Conservation (phyloP, 257 asterid species). For the Echium plantagineum region DNA sequence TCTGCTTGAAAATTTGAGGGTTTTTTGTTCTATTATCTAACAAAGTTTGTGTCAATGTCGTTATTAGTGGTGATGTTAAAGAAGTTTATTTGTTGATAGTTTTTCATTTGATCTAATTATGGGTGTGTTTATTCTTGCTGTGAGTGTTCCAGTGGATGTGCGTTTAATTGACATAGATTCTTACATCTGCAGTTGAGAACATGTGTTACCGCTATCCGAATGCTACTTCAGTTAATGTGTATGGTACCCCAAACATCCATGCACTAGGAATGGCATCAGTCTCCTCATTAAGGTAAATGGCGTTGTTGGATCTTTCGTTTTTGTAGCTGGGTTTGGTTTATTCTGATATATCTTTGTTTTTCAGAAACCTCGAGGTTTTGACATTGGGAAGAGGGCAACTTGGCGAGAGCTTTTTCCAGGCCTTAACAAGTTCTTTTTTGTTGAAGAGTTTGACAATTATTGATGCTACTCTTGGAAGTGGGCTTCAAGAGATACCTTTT, state of each 20-base stretch:
- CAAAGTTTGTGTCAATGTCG: too few relatives aligned
- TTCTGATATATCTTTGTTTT: slow-evolving; percentile 18
- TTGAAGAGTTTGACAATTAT: slow-evolving; percentile 71
- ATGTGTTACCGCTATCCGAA: slow-evolving; percentile 87
- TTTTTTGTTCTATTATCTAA: too few relatives aligned
- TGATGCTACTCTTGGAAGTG: slow-evolving; percentile 87
- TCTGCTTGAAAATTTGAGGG: too few relatives aligned
- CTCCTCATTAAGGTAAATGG: slow-evolving; percentile 53
- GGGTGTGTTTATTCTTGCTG: not conserved
- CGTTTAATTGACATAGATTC: slow-evolving; percentile 11
- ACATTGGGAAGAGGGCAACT: slow-evolving; percentile 87
- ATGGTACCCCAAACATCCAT: slow-evolving; percentile 59
- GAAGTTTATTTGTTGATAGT: too few relatives aligned
- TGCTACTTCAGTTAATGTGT: slow-evolving; percentile 74
- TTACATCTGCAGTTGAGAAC: slow-evolving; percentile 51
- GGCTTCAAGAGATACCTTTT: slow-evolving; percentile 71
- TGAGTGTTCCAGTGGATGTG: not conserved
- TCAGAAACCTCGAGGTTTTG: slow-evolving; percentile 83
- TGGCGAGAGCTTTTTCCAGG: slow-evolving; percentile 72
- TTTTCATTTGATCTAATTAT: too few relatives aligned
- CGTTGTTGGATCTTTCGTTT: slow-evolving; percentile 7
- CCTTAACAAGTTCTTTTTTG: slow-evolving; percentile 57
- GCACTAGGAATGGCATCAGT: slow-evolving; percentile 63
- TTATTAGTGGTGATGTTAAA: too few relatives aligned
- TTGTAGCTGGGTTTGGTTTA: slow-evolving; percentile 1